A percentile compares a stretch with the other conserved stretches of the same genome.
Conservation (phyloP, 176 grass and related monocot genomes). For the Cenchrus fungigraminus region DNA sequence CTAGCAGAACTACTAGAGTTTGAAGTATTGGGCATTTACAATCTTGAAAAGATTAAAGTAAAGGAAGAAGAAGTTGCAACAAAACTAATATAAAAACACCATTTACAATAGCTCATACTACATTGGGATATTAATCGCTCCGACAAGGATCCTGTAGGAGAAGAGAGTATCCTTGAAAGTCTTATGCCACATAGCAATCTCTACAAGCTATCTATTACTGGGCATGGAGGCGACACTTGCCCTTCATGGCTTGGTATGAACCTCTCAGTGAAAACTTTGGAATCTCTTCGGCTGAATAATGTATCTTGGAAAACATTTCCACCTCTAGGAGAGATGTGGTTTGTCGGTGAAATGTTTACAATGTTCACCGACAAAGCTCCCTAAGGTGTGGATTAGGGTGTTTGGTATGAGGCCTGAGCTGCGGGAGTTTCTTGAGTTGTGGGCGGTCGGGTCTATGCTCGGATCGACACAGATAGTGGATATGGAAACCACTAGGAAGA, state of each 20-base stretch:
- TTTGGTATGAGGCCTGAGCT: no score
- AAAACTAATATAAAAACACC: not conserved
- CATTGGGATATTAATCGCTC: not conserved
- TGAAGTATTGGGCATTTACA: not conserved
- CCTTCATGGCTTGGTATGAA: not conserved
- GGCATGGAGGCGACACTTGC: not conserved
- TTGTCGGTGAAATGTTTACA: not conserved
- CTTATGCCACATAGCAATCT: constrained; percentile 1
- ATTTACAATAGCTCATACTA: not conserved
- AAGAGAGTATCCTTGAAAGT: not conserved
- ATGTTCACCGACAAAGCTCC: no score
- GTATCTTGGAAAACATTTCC: not conserved
- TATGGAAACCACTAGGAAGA: no score
- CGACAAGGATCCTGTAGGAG: not conserved
- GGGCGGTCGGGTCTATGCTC: no score
- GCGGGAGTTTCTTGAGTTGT: no score
- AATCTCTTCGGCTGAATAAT: not conserved
- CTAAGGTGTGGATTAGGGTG: no score
- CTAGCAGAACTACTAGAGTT: not conserved
- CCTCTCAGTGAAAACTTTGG: not conserved
- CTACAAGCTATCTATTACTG: not conserved
- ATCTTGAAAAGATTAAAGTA: constrained; percentile 12
- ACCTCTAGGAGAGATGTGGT: not conserved
- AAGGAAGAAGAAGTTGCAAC: constrained; percentile 8
- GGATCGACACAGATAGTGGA: no score